Conservation (phyloP, 163 green algal species). For the Scenedesmus sp. region DNA sequence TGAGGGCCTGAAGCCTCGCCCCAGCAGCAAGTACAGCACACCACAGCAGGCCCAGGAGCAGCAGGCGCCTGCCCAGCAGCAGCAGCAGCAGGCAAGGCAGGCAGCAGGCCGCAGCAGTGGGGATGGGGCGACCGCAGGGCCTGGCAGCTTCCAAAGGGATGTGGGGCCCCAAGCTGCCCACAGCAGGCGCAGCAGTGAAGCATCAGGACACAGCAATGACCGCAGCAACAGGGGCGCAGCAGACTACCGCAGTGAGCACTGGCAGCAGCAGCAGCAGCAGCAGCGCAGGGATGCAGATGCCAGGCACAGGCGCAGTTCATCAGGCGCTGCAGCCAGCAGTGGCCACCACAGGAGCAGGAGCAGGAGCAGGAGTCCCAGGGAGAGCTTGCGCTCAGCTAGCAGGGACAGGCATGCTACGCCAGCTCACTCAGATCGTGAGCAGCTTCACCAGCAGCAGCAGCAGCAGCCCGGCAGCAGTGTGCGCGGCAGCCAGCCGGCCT, state of each 20-base stretch:
- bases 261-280: not conserved
- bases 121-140: not conserved
- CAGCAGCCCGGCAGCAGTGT: not conserved
- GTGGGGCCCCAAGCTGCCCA: not conserved
- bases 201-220: not conserved
- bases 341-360: not conserved
- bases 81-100: not conserved
- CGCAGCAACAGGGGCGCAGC: not conserved
- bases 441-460: not conserved
- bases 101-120: not conserved
- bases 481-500: not conserved
- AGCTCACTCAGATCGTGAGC: not conserved
- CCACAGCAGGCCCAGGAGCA: not conserved
- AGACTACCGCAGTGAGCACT: not conserved
- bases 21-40: constrained; percentile 25
- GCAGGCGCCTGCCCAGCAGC: not conserved
- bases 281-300: not conserved
- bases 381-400: not conserved
- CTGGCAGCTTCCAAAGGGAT: not conserved
- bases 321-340: not conserved
- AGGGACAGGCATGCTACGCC: not conserved
- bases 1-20: not conserved
- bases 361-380: not conserved
- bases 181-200: not conserved
- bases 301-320: not conserved